A percentile compares a stretch with the other conserved stretches of the same genome.
Conservation (phyloP, 495 filamentous ascomycete species). For the Massariosphaeria phaeospora region DNA sequence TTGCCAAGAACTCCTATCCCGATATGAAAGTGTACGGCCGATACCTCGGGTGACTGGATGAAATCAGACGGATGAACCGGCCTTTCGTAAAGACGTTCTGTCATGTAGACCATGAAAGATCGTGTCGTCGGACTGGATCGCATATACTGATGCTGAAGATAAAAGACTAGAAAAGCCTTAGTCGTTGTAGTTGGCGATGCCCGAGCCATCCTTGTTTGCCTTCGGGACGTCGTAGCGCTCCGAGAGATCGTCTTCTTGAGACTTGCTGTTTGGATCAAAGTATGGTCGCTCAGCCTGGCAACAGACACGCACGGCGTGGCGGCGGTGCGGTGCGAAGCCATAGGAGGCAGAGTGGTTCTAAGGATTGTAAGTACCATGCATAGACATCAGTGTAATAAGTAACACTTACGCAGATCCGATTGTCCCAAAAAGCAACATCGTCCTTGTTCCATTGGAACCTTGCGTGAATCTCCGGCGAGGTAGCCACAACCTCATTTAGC, state of each 20-base stretch:
- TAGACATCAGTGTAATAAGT: background rate
- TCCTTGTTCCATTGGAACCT: slow-evolving; percentile 66
- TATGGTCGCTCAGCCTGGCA: slow-evolving; percentile 54
- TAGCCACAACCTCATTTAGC: slow-evolving; percentile 60
- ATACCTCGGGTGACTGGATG: too few relatives aligned
- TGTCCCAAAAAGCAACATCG: slow-evolving; percentile 74
- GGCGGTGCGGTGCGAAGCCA: slow-evolving; percentile 57
- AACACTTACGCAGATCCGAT: slow-evolving; percentile 54
- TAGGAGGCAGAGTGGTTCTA: slow-evolving; percentile 60
- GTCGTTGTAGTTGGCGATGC: slow-evolving; percentile 62
- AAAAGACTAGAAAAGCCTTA: too few relatives aligned
- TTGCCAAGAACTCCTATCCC: too few relatives aligned
- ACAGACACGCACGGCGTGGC: slow-evolving; percentile 60
- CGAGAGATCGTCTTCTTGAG: slow-evolving; percentile 56
- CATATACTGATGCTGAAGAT: too few relatives aligned
- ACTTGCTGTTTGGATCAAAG: slow-evolving; percentile 50
- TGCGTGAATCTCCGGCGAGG: slow-evolving; percentile 62
- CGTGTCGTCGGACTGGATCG: too few relatives aligned
- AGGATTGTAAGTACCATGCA: background rate
- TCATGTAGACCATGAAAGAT: too few relatives aligned
- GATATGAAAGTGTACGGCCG: too few relatives aligned
- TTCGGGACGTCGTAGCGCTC: slow-evolving; percentile 48
- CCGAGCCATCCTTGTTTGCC: slow-evolving; percentile 57
- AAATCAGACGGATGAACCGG: too few relatives aligned
- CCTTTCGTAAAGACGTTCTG: too few relatives aligned